phyloP scores from a whole-genome alignment of 257 asterid species.

The Nicotiana attenuata region DNA sequence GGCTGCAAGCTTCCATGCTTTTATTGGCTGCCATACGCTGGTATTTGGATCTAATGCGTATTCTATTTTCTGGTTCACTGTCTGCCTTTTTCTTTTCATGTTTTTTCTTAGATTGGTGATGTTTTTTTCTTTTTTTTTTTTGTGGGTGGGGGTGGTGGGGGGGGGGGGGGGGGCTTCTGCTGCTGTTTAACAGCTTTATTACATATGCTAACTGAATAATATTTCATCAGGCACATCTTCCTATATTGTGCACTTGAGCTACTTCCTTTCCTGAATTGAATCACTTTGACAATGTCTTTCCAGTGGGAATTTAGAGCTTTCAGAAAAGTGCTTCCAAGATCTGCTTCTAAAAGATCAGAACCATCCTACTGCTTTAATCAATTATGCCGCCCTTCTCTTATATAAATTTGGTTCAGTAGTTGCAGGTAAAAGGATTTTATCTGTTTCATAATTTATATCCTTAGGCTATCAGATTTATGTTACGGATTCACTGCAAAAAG shows the following conservation, averaged over 20 bases:
- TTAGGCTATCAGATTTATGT: not conserved
- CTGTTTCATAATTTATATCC: not conserved
- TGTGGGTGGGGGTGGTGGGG: not conserved
- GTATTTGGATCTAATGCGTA: not conserved
- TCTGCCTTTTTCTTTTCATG: not conserved
- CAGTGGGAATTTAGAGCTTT: conserved; percentile 82
- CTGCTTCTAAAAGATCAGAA: conserved; percentile 83
- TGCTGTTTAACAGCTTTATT: not conserved
- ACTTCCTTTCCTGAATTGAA: conserved; percentile 15
- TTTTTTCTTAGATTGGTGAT: not conserved
- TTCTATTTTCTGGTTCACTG: not conserved
- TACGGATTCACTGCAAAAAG: not conserved
- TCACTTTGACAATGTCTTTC: conserved; percentile 17
- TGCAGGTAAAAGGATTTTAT: conserved; percentile 46
- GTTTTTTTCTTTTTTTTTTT: not conserved
- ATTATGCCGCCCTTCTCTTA: conserved; percentile 81
- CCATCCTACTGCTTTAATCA: conserved; percentile 85
- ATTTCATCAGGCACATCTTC: not conserved
- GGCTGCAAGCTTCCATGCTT: not conserved
- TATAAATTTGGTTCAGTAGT: conserved; percentile 71
- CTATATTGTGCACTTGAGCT: not conserved
- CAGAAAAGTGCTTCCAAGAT: conserved; percentile 78
- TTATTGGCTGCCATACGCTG: not conserved
- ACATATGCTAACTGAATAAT: not conserved
- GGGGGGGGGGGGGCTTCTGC: not conserved